Base-by-base conservation (phyloP, 306 rosid species). In the Vicia sativa region DNA sequence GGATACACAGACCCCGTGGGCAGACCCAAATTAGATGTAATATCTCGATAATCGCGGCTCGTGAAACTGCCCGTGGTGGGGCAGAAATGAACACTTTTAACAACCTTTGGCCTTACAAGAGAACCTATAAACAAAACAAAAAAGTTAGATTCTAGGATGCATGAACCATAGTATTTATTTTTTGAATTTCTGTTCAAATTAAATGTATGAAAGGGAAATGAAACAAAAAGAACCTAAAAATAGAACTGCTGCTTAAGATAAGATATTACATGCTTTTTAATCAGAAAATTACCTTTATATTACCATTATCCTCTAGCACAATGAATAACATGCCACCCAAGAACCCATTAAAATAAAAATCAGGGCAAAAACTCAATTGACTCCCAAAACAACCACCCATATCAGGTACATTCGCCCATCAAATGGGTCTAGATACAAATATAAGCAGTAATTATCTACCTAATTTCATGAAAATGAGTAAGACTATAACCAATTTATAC, bases 1-100 rank as follows among this genome's bases (percentile, higher is more conserved):
- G 99, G 97, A 84, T 93, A 93, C 61, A 93, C 97, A 64, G 96
- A 79, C 53, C 97, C 99, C 0, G 97, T 90, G 31, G 99, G 99
- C 83, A 93, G 74, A 46, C 97, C 99, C 87, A 90, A 74, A 78
- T 88, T 93, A 18, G 97, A 93, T 62, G 97, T 84, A 76, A 93
- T 87, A 79, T 93, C 99, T 41, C 99, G 91, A 67, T 93, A 93
- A 68, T 93, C 99, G 1, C 97, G 99, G 45, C 70, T 46, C 9
- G 93, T 88, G 75, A 90, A 90, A 46, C 19, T 60, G 37, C 85
- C 85, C 0, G 99, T 88, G 41, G 85, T 83, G 54, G 99, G 97
- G 75, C 99, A 93, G 78, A 85, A 93, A 73, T 93, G 99, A 70
- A 93, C 96, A 79, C 99, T 93, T 83, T n/a, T 90, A 61, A 93